Percentiles rank a stretch among this genome's conserved stretches.
These are phyloP conservation scores for Tolypocladium amazonense DNA, from an alignment of 2,329 filamentous ascomycete species.

Conservation along the genomic window DNA sequence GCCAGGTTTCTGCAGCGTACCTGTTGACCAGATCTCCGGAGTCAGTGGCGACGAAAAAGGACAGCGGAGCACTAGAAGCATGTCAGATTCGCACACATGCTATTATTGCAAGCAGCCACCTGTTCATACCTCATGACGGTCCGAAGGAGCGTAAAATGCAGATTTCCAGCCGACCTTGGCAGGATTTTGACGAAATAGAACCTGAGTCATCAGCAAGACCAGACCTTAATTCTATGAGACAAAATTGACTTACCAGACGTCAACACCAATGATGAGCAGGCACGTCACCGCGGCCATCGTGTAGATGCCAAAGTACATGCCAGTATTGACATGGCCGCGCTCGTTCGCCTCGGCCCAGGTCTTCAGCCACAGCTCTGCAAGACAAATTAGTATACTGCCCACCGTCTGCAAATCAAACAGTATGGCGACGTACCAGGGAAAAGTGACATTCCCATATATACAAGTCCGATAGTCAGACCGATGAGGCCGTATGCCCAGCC, in stretches of 20 bases:
- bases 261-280: background rate
- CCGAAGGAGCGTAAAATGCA: background rate
- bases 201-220: background rate
- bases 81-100: background rate
- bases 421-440: background rate
- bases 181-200: background rate
- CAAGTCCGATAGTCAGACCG: background rate
- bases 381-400: background rate
- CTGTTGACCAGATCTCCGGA: conserved; percentile 1
- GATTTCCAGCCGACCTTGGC: background rate
- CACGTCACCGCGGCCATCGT: background rate
- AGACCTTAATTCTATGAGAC: background rate
- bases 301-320: conserved; percentile 1
- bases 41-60: conserved; percentile 1
- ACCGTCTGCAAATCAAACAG: too few species aligned
- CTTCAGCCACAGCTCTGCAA: background rate
- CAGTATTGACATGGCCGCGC: background rate
- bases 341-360: background rate
- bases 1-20: background rate
- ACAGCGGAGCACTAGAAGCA: background rate
- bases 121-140: conserved; percentile 1
- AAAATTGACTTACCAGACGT: background rate
- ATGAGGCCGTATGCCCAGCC: background rate
- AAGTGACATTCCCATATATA: background rate
- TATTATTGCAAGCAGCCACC: background rate